Evolutionary conservation across 306 rosid genomes (phyloP).

Genomic region (Rubus parviflorus): DNA sequence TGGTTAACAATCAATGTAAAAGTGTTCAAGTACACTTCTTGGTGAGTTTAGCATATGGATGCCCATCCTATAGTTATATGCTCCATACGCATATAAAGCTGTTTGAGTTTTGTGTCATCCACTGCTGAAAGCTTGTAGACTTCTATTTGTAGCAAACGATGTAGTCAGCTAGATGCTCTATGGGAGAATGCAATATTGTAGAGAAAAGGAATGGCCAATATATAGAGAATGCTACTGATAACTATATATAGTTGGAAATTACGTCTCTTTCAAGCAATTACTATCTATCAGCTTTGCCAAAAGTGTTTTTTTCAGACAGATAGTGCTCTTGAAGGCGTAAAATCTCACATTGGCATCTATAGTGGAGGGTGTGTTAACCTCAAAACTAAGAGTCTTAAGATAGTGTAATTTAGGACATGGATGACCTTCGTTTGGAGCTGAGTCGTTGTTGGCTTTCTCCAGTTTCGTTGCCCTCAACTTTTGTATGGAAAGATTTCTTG

Average conservation of each 20-base stretch:
- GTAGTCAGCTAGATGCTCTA: background rate
- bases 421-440: conserved; percentile 47
- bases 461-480: conserved; percentile 49
- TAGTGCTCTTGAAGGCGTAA: conserved; percentile 15
- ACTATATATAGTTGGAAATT: background rate
- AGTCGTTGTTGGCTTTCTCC: conserved; percentile 39
- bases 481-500: conserved; percentile 64
- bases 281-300: too few relatives aligned
- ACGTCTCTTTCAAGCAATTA: too few relatives aligned
- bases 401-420: conserved; percentile 44
- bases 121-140: background rate
- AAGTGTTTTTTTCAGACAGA: background rate
- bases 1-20: background rate
- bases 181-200: background rate
- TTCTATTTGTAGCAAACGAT: background rate
- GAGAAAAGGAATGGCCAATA: background rate
- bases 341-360: conserved; percentile 18
- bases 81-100: background rate
- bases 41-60: background rate
- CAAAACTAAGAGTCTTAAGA: background rate
- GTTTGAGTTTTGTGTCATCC: background rate
- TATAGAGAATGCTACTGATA: background rate
- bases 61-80: background rate
- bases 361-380: background rate
- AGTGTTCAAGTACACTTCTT: background rate